A percentile compares a stretch with the other conserved stretches of the same genome.
These are phyloP conservation scores for Urtica urens DNA, from an alignment of 306 rosid genomes.

Conservation along the genomic window DNA sequence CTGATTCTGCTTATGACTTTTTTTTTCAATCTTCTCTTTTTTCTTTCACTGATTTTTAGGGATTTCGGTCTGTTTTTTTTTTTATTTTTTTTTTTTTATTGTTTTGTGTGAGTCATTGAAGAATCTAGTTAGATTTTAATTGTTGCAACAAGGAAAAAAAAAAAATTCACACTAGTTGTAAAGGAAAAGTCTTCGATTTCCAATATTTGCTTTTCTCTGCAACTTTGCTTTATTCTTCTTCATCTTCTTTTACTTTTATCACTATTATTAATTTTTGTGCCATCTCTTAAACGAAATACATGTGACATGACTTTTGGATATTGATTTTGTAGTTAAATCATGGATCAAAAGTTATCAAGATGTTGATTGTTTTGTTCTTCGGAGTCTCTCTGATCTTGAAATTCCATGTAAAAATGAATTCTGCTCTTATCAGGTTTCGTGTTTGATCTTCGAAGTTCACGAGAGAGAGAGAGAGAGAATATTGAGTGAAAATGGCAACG, in stretches of 20 bases:
- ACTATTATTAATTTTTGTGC: background rate
- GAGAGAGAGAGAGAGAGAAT: conserved; percentile 4
- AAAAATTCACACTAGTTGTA: background rate
- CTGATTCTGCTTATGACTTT: no score
- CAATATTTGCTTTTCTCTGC: background rate
- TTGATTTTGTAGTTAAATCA: no score
- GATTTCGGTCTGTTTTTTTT: conserved; percentile 4
- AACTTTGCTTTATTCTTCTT: conserved; percentile 1
- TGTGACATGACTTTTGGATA: background rate
- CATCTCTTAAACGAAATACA: no score
- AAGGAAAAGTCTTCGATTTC: background rate
- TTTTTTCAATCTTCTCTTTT: no score
- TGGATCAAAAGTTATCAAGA: no score
- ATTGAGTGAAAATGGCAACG: conserved; percentile 24
- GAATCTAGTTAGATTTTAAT: conserved; percentile 5
- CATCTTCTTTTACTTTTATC: background rate
- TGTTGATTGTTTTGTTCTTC: no score
- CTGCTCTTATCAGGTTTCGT: no score
- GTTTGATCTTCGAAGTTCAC: background rate
- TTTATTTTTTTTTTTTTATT: background rate
- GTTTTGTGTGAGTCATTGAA: background rate
- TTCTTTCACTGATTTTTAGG: background rate
- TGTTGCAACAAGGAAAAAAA: background rate
- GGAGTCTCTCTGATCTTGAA: no score
- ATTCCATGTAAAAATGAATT: no score